phyloP scores from a whole-genome alignment of 1,284 basidiomycete species.

The Boletus subluridellus region DNA sequence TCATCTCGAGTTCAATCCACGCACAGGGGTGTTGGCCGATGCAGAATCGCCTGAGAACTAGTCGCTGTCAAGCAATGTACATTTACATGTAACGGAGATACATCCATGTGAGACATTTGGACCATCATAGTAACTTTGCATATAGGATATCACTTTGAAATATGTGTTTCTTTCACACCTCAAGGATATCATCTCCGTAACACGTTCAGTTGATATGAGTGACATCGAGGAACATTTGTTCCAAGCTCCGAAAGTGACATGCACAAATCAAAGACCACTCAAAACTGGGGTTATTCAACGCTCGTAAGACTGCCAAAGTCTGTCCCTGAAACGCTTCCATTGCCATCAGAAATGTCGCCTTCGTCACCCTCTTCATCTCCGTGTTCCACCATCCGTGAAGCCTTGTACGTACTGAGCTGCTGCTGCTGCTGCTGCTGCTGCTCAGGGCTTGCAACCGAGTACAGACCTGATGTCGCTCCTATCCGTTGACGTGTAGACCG shows the following conservation, averaged over 20 bases:
- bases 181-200: slow-evolving; percentile 1
- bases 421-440: slow-evolving; percentile 19
- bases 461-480: slow-evolving; percentile 24
- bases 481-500: slow-evolving; percentile 36
- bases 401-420: slow-evolving; percentile 25
- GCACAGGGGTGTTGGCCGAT: slow-evolving; percentile 16
- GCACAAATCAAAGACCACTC: neutral
- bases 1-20: slow-evolving; percentile 60
- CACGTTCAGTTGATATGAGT: neutral
- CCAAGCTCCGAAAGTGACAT: neutral
- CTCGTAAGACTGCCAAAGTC: slow-evolving; percentile 57
- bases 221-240: neutral
- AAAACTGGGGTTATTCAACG: slow-evolving; percentile 43
- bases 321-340: slow-evolving; percentile 43
- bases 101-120: slow-evolving; percentile 6
- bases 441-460: slow-evolving; percentile 26
- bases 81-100: slow-evolving; percentile 4
- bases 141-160: neutral
- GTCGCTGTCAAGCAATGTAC: neutral
- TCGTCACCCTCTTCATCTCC: slow-evolving; percentile 17
- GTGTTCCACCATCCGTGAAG: slow-evolving; percentile 21
- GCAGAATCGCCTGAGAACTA: slow-evolving; percentile 23
- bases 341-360: slow-evolving; percentile 31
- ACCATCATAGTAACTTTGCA: slow-evolving; percentile 7
- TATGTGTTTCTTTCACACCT: neutral